Conservation (phyloP, 2,329 filamentous ascomycete genomes). For the Diaporthe sp. region DNA sequence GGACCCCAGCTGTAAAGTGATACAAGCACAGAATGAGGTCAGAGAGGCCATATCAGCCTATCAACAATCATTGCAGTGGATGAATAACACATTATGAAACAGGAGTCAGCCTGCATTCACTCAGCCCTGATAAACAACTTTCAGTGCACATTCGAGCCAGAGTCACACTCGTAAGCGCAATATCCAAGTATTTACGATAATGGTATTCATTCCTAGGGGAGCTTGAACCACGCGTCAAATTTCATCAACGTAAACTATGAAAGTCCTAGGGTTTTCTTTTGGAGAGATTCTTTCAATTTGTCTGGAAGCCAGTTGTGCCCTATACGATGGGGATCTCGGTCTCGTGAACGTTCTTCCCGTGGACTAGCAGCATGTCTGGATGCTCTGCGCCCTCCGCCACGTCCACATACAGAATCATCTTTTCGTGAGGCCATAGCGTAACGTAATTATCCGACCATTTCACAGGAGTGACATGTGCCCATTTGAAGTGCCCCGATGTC, state of each 20-base stretch:
- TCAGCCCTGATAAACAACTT: neutral
- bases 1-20: neutral
- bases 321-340: neutral
- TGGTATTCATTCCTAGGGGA: neutral
- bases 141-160: neutral
- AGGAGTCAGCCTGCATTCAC: neutral
- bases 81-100: neutral
- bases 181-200: neutral
- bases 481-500: neutral
- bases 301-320: neutral
- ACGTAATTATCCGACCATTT: conserved; percentile 75
- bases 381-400: neutral
- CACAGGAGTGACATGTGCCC: conserved; percentile 62
- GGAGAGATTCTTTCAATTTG: neutral
- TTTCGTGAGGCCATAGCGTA: conserved; percentile 1
- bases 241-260: neutral
- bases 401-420: conserved; percentile 1
- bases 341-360: neutral
- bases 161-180: neutral
- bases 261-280: neutral
- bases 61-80: neutral
- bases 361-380: neutral
- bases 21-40: neutral
- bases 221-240: neutral
- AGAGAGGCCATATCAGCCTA: neutral